Evolutionary conservation across 306 rosid species (phyloP).

Genomic region (Fragaria nilgerrensis): DNA sequence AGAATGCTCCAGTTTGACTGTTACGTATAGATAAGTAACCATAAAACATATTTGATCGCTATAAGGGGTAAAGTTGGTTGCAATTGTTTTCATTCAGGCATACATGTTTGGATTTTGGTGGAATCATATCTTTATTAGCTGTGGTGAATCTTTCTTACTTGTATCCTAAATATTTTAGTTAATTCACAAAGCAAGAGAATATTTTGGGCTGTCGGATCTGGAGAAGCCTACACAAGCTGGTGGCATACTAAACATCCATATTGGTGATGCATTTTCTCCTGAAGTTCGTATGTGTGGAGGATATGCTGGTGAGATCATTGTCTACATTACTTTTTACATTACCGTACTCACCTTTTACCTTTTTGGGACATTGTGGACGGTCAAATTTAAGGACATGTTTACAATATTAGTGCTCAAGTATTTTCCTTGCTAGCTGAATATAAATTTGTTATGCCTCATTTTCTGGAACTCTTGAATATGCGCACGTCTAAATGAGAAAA

Average conservation of each 20-base stretch:
- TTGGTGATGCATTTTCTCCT: constrained; percentile 74
- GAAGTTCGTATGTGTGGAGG: constrained; percentile 50
- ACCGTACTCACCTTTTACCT: constrained; percentile 7
- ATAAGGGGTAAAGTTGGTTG: neutral
- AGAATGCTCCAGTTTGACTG: neutral
- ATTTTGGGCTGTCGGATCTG: constrained; percentile 70
- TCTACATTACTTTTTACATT: constrained; percentile 20
- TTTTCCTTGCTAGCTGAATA: constrained; percentile 1
- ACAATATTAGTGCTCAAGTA: constrained; percentile 4
- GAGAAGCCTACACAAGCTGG: constrained; percentile 77
- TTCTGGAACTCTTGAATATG: neutral
- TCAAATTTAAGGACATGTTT: constrained; percentile 5
- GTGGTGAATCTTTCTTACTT: constrained; percentile 20
- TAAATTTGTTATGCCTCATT: constrained; percentile 9
- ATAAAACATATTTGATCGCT: neutral
- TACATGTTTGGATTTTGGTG: constrained; percentile 10
- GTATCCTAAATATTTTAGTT: constrained; percentile 47
- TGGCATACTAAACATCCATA: constrained; percentile 67
- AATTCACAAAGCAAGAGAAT: constrained; percentile 80
- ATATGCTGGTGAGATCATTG: constrained; percentile 74
- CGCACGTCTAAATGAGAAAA: neutral
- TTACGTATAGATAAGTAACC: neutral
- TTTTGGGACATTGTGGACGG: neutral
- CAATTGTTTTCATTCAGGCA: neutral
- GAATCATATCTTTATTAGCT: constrained; percentile 1